Percentiles rank a stretch among this genome's conserved stretches.
Conservation (phyloP, 495 filamentous ascomycete genomes). For the Tuber brumale region DNA sequence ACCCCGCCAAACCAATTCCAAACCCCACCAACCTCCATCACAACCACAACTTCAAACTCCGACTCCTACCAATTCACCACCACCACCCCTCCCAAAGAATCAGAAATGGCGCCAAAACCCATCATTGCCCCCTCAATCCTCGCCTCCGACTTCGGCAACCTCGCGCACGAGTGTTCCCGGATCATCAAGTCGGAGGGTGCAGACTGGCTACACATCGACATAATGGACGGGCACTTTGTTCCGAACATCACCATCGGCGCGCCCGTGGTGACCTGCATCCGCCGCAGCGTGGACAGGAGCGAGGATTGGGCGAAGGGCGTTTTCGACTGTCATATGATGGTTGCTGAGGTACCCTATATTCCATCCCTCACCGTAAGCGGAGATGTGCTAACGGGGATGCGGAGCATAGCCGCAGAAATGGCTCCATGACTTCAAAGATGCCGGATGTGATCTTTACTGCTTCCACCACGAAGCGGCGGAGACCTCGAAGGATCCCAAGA, state of each 20-base stretch:
- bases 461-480: constrained; percentile 99
- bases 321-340: constrained; percentile 99
- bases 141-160: constrained; percentile 84
- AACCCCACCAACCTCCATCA: neutral
- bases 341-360: constrained; percentile 66
- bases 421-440: constrained; percentile 87
- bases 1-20: neutral
- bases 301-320: constrained; percentile 65
- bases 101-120: constrained; percentile 71
- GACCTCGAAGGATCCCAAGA: constrained; percentile 71
- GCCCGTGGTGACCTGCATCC: constrained; percentile 89
- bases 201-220: constrained; percentile 86
- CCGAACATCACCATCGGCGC: constrained; percentile 96
- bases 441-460: constrained; percentile 95
- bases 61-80: neutral
- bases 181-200: constrained; percentile 71
- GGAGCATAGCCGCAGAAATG: constrained; percentile 79
- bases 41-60: neutral
- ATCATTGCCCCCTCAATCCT: constrained; percentile 97
- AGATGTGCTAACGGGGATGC: neutral
- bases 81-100: neutral
- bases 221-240: constrained; percentile 98
- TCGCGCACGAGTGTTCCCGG: constrained; percentile 73
- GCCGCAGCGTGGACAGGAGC: constrained; percentile 63
- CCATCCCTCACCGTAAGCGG: neutral